Base-by-base conservation (phyloP, 2,329 filamentous ascomycete genomes). In the Aspergillus eucalypticola region DNA sequence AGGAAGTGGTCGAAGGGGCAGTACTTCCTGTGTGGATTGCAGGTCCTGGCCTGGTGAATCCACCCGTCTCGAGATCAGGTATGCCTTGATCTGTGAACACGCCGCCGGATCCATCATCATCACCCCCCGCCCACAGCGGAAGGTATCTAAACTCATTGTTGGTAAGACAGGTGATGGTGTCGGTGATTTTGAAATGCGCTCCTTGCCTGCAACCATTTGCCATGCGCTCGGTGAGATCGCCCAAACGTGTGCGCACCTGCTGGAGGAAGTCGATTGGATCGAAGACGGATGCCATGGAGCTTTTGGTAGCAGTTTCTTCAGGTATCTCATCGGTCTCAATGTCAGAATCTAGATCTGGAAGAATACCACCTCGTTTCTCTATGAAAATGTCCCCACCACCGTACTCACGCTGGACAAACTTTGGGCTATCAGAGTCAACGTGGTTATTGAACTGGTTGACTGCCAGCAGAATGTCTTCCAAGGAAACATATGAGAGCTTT, bases 101-200 rank as follows among this genome's bases (percentile, higher is more conserved):
- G 13, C 78, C 81, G 2, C 82, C 83, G 0, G 76, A 78, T 0
- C 76, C 83, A 58, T 85, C 83, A 52, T 84, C 79, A 29, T 80
- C 73, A 1, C 83, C 88, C 3, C 84, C 87, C 0, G 86, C 87
- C 86, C 86, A 90, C 3, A 89, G 75, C 0, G 88, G 87, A 3
- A 90, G 77, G 63, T 82, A 90, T 59, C 83, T 83, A 64, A 84
- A 81, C 73, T 90, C 88, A 2, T 83, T 75, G 3, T 84, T 79
- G 0, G 75, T 74, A 1, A 90, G 78, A 5, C 78, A 81, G 0
- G 87, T 78, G 0, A 88, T 71, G 2, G 71, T 78, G 52, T 80
- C 75, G 10, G 75, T 75, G 0, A 73, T 29, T 3, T 66, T 60
- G 21, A 69, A 65, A 3, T 53, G 54, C 17, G 69, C 59, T 5